phyloP scores from a whole-genome alignment of 345 rosid species.

The Balakata baccata region DNA sequence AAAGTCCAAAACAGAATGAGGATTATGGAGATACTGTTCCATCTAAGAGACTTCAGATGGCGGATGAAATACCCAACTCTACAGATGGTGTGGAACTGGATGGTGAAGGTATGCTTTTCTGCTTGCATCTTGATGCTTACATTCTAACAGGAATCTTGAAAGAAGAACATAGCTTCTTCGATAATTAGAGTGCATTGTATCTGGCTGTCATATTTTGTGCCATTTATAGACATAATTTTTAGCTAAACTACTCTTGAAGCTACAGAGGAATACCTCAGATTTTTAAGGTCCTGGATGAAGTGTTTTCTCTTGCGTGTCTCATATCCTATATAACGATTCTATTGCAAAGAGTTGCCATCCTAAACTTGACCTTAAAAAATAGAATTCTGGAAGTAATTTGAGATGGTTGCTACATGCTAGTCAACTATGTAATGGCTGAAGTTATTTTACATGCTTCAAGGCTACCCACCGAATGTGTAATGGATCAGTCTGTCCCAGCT shows the following conservation, averaged over 20 bases:
- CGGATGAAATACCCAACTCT: conserved; percentile 32
- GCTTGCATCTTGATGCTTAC: conserved; percentile 17
- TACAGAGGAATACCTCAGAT: neutral
- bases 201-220: neutral
- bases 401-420: neutral
- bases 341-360: neutral
- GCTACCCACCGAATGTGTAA: neutral
- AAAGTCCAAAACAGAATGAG: conserved; percentile 49
- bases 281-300: neutral
- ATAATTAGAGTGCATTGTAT: neutral
- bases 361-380: neutral
- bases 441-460: neutral
- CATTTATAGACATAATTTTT: neutral
- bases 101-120: conserved; percentile 54
- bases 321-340: neutral
- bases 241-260: neutral
- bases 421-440: neutral
- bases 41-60: conserved; percentile 46
- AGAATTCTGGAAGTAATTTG: neutral
- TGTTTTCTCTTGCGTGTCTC: neutral
- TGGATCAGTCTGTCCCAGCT: neutral
- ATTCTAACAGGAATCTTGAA: neutral
- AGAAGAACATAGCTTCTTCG: neutral
- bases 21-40: conserved; percentile 77
- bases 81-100: conserved; percentile 39